phyloP scores from a whole-genome alignment of 208 protist species.

The Naegleria gruberi region DNA sequence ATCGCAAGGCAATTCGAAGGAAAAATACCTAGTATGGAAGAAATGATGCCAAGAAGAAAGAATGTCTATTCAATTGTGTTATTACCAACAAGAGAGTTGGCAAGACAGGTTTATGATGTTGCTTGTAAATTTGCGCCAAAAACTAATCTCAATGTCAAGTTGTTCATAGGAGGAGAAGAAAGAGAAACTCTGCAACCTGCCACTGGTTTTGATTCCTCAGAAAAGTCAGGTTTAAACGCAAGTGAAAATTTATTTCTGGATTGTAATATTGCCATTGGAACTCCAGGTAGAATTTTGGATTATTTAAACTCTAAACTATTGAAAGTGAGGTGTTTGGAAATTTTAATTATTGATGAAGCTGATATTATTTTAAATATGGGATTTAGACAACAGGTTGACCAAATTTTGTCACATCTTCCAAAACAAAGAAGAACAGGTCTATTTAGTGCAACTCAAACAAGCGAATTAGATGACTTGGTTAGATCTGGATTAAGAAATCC shows the following conservation, averaged over 20 bases:
- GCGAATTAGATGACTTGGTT: slow-evolving; percentile 70
- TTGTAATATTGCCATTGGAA: slow-evolving; percentile 74
- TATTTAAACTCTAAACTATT: slow-evolving; percentile 56
- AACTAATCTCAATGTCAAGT: slow-evolving; percentile 42
- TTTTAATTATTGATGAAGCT: slow-evolving; percentile 82
- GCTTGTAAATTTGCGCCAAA: slow-evolving; percentile 62
- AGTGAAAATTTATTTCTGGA: background rate
- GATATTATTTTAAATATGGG: slow-evolving; percentile 81
- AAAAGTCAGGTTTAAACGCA: background rate
- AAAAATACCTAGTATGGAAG: slow-evolving; percentile 34
- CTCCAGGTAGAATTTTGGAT: slow-evolving; percentile 75
- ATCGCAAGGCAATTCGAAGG: slow-evolving; percentile 48
- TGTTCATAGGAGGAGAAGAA: slow-evolving; percentile 76
- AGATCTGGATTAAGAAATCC: slow-evolving; percentile 74
- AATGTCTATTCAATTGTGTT: slow-evolving; percentile 73
- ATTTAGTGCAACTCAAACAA: slow-evolving; percentile 84
- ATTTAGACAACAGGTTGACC: slow-evolving; percentile 78
- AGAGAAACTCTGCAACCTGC: slow-evolving; percentile 21
- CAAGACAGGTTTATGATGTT: slow-evolving; percentile 77
- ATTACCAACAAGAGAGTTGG: slow-evolving; percentile 81
- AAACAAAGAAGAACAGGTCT: slow-evolving; percentile 74
- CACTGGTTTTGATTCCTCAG: background rate
- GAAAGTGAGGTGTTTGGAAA: slow-evolving; percentile 51
- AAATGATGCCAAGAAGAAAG: slow-evolving; percentile 43
- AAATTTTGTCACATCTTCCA: slow-evolving; percentile 68